Base-by-base conservation (phyloP, 140 eudicot genomes). In the Bidens hawaiensis region DNA sequence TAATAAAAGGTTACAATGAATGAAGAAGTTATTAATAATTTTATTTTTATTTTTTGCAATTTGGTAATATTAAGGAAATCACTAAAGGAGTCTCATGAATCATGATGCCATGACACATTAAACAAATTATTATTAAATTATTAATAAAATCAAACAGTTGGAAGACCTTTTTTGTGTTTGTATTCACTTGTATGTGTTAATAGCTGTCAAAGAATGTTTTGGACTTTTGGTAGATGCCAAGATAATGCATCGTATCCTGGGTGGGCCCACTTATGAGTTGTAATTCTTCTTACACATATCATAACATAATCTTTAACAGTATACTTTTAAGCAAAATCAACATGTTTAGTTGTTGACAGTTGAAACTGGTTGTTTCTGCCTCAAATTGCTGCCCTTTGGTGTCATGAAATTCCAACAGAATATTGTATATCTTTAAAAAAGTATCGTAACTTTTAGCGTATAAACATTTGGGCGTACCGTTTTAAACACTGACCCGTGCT, bases 251-350 rank as follows among this genome's bases (percentile, higher is more conserved):
- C 57, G 76, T 31, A 38, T 34, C 47, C 8, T 6, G 68, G 69
- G 50, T 6, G 68, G 69, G 50, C 53, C 64, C 69, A 76, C 77
- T 62, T 26, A 18, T 70, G 73, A 70, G 73, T 65, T 76, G 74
- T 64, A 55, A 64, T 26, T 62, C 68, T 56, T 51, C 52, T 54
- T 53, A 55, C 61, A 25, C 64, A 62, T 54, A 42, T 13, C 31
- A 53, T 62, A 16, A 22, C 65, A 62, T 64, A 22, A 21, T 28
- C 55, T 53, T 16, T 42, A 54, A 57, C 26, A 58, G 49, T 65
- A 27, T 22, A 16, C 5, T 53, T 36, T 27, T 48, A 36, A 73
- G 62, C 68, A 56, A 34, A 13, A 33, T 24, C 46, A 9, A 11
- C 68, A 28, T 28, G 24, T 19, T 28, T 21, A 38, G 48, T 72